Percentiles rank a stretch among this genome's conserved stretches.
phyloP scores from a whole-genome alignment of 2,329 filamentous ascomycete genomes.

The Xylariaceae sp. region DNA sequence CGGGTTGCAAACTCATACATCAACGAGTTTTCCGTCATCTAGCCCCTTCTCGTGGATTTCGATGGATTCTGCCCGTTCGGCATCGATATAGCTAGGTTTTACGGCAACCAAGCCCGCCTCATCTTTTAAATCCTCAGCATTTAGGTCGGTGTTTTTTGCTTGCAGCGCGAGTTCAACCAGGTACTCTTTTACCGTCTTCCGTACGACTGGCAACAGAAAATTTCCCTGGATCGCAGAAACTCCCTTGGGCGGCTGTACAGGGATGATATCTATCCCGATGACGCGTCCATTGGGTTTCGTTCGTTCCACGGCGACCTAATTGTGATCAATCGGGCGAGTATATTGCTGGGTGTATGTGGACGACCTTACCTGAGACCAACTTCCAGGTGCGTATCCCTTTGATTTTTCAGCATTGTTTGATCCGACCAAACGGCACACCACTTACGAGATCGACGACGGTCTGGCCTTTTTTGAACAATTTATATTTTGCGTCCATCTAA shows the following conservation, averaged over 20 bases:
- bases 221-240: slow-evolving; percentile 96
- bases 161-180: slow-evolving; percentile 49
- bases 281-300: slow-evolving; percentile 75
- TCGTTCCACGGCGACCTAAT: slow-evolving; percentile 72
- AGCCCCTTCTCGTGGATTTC: slow-evolving; percentile 32
- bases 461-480: slow-evolving; percentile 72
- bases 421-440: slow-evolving; percentile 4
- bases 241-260: slow-evolving; percentile 82
- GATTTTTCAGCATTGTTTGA: slow-evolving; percentile 10
- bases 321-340: slow-evolving; percentile 14
- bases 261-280: slow-evolving; percentile 90
- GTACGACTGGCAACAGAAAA: slow-evolving; percentile 74
- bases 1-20: slow-evolving; percentile 43
- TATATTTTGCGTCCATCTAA: slow-evolving; percentile 78
- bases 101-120: slow-evolving; percentile 34
- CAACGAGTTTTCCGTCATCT: slow-evolving; percentile 60
- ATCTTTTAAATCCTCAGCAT: slow-evolving; percentile 19
- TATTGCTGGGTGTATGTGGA: background rate
- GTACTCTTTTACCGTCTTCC: slow-evolving; percentile 70
- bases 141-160: slow-evolving; percentile 1
- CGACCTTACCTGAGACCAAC: slow-evolving; percentile 60
- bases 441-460: slow-evolving; percentile 84
- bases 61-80: slow-evolving; percentile 49
- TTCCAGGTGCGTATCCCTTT: slow-evolving; percentile 72
- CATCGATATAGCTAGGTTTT: slow-evolving; percentile 60